phyloP scores from a whole-genome alignment of 257 asterid species.

The Pogostemon cablin region DNA sequence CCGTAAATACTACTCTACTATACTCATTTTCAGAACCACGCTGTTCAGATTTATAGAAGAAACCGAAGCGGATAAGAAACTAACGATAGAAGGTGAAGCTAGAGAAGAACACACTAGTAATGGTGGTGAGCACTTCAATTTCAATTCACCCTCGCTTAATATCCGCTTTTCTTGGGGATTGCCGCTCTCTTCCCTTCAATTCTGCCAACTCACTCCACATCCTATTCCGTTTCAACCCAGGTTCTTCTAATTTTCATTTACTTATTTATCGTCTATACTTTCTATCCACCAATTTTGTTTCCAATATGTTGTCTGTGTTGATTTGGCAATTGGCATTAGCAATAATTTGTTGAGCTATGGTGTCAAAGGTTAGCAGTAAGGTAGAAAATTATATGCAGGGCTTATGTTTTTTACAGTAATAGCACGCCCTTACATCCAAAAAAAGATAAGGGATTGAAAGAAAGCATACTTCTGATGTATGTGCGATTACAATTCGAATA shows the following conservation, averaged over 20 bases:
- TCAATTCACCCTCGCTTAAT: constrained; percentile 69
- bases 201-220: constrained; percentile 48
- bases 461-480: no score
- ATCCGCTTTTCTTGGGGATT: constrained; percentile 66
- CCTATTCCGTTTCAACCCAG: constrained; percentile 53
- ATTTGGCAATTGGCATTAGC: background rate
- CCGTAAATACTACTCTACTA: no score
- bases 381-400: background rate
- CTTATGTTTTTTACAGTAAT: background rate
- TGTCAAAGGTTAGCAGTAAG: background rate
- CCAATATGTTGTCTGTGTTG: background rate
- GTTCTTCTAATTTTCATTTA: constrained; percentile 35
- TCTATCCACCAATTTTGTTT: constrained; percentile 6
- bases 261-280: background rate
- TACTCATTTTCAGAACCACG: background rate
- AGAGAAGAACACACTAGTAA: constrained; percentile 19
- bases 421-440: background rate
- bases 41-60: background rate
- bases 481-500: background rate
- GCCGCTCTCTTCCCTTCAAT: constrained; percentile 49
- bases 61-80: constrained; percentile 39
- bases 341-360: background rate
- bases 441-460: no score
- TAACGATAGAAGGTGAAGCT: constrained; percentile 17
- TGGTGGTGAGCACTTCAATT: constrained; percentile 51